Evolutionary conservation across 805 yeast species (phyloP), one percentile per base, ranked within the genome.

Genomic region (Ascoidea asiatica): DNA sequence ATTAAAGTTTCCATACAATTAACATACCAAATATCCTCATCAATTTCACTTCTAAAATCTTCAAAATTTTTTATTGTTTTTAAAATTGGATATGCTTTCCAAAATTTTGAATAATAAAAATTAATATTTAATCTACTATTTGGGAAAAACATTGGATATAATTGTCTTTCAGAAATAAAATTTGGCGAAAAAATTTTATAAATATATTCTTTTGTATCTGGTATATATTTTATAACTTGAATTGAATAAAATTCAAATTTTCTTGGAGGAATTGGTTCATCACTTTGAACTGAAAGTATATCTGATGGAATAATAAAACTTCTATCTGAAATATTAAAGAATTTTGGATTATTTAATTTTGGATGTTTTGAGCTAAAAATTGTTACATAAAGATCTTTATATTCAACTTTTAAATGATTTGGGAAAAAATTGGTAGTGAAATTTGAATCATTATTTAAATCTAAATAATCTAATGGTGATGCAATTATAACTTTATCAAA

Each of bases 401-500:
- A 72, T 18, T 65, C 64, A 4, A 58, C 63, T 1, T 47, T 46
- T 3, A 55, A 43, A 19, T 40, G 19, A 2, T 20, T 19, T 21
- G 42, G 42, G 5, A 20, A 19, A 21, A 21, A 40, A 19, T 20
- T 17, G n/a, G 19, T 19, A 21, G 35, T 21, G n/a, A 40, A 11
- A 40, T 23, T 23, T 29, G 2, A 2, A 29, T 29, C 35, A 29
- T 29, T 3, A 11, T 29, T 15, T 11, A 29, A 29, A 11, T 29
- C 35, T 15, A 29, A 29, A 15, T 59, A 64, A 35, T 56, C 49
- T 21, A 56, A 51, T 2, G 77, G 77, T 0, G 70, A 57, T 1
- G 75, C 75, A 18, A 72, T 51, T 18, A 72, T 56, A 5, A 72
- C 71, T 20, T 67, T 56, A 46, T 72, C 75, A 48, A 60, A 72